Percentiles rank a stretch among this genome's conserved stretches.
Evolutionary conservation across 1,139 yeast species (phyloP).

Genomic region (Petasospora fabianii): DNA sequence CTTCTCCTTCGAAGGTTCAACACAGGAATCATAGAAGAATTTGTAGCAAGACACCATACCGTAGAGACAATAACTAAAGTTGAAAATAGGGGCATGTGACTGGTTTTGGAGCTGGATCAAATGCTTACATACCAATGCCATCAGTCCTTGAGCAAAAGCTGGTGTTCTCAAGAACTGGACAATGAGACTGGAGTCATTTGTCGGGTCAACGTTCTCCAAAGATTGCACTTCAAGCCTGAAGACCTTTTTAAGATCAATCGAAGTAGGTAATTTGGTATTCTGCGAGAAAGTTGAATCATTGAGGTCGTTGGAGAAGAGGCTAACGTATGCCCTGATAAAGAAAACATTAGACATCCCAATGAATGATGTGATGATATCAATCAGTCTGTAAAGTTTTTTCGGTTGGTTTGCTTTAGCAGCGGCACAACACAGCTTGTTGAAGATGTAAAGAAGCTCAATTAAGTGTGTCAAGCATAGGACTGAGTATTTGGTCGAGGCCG

Average conservation of each 20-base stretch:
- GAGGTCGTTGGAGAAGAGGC: constrained; percentile 16
- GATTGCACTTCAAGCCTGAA: constrained; percentile 2
- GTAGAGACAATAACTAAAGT: constrained; percentile 7
- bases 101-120: constrained; percentile 10
- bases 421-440: constrained; percentile 12
- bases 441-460: constrained; percentile 17
- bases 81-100: constrained; percentile 7
- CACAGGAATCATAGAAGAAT: constrained; percentile 6
- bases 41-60: constrained; percentile 12
- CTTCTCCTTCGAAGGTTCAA: constrained; percentile 12
- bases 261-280: constrained; percentile 5
- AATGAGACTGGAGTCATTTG: constrained; percentile 4
- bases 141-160: constrained; percentile 13
- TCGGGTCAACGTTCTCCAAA: constrained; percentile 18
- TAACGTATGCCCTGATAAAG: constrained; percentile 17
- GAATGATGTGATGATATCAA: constrained; percentile 16
- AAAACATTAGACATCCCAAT: constrained; percentile 14
- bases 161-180: constrained; percentile 18
- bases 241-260: constrained; percentile 12
- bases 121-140: constrained; percentile 13
- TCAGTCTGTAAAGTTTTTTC: constrained; percentile 12
- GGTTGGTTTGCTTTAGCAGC: constrained; percentile 5
- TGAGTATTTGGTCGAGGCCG: constrained; percentile 21
- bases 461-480: constrained; percentile 19
- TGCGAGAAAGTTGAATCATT: no score